These are phyloP conservation scores for Alternaria sp. DNA, from an alignment of 2,329 filamentous ascomycete genomes.

Conservation along the genomic window DNA sequence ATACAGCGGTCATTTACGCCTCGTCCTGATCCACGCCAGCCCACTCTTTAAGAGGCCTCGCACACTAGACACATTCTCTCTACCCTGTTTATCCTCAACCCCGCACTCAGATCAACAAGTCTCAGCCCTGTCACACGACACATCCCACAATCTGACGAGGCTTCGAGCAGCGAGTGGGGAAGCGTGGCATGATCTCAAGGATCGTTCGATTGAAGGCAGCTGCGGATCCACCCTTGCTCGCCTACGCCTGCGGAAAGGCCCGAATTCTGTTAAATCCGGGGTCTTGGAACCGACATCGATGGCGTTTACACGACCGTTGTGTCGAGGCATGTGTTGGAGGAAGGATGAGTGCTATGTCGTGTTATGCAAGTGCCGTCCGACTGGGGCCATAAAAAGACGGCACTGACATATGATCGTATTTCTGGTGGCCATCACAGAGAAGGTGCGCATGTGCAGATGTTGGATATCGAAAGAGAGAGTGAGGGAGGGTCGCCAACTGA, in stretches of 20 bases:
- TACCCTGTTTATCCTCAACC: background rate
- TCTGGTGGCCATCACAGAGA: background rate
- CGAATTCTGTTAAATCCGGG: background rate
- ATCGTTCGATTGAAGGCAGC: background rate
- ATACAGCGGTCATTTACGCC: background rate
- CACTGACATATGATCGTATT: conserved; percentile 1
- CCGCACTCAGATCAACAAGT: conserved; percentile 18
- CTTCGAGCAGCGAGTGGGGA: background rate
- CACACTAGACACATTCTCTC: no score
- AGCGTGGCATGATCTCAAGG: background rate
- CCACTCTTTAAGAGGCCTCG: background rate
- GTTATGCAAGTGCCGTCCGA: background rate
- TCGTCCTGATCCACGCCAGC: no score
- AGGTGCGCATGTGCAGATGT: conserved; percentile 4
- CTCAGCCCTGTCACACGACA: conserved; percentile 23
- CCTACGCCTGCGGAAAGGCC: background rate
- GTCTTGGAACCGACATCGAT: conserved; percentile 1
- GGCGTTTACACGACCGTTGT: conserved; percentile 3
- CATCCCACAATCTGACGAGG: conserved; percentile 5
- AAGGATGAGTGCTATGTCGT: conserved; percentile 2
- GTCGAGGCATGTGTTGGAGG: background rate
- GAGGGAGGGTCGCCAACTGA: conserved; percentile 12
- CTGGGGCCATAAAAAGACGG: background rate
- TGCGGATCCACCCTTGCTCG: background rate
- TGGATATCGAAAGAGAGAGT: conserved; percentile 4